Evolutionary conservation across 1,284 basidiomycete genomes (phyloP), one percentile per base, ranked within the genome.

Genomic region (Takashimella tepidaria): DNA sequence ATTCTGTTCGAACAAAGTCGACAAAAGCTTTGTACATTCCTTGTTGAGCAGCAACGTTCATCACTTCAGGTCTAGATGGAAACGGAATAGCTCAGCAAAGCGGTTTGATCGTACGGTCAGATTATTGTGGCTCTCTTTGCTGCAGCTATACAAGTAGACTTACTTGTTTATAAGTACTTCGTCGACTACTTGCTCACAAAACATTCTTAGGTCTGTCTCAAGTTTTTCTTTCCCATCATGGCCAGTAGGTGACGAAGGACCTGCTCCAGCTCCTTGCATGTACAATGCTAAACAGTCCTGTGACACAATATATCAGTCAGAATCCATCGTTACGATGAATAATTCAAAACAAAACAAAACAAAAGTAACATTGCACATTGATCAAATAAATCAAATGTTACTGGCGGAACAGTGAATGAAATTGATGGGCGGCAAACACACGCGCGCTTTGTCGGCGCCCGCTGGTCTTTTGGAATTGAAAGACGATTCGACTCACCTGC

Each of bases 401-500:
- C n/a, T n/a, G n/a, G n/a, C n/a, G n/a, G n/a, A n/a, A n/a, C n/a
- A n/a, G n/a, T n/a, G n/a, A n/a, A n/a, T n/a, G n/a, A n/a, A n/a
- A n/a, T n/a, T n/a, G n/a, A n/a, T n/a, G n/a, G n/a, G n/a, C n/a
- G n/a, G n/a, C n/a, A n/a, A n/a, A n/a, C n/a, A n/a, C n/a, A n/a
- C n/a, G n/a, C n/a, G n/a, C n/a, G n/a, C n/a, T n/a, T n/a, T n/a
- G n/a, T n/a, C n/a, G n/a, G n/a, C n/a, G n/a, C n/a, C n/a, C n/a
- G n/a, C n/a, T n/a, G n/a, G n/a, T n/a, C n/a, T n/a, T n/a, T n/a
- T n/a, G n/a, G n/a, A n/a, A n/a, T n/a, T n/a, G n/a, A n/a, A n/a
- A n/a, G n/a, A n/a, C n/a, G n/a, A n/a, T n/a, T n/a, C n/a, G n/a
- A 61, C 74, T 55, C 51, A 75, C 74, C 68, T 75, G 73, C 75